phyloP scores from a whole-genome alignment of 106 monocot species.

The Dendrobium huoshanense region DNA sequence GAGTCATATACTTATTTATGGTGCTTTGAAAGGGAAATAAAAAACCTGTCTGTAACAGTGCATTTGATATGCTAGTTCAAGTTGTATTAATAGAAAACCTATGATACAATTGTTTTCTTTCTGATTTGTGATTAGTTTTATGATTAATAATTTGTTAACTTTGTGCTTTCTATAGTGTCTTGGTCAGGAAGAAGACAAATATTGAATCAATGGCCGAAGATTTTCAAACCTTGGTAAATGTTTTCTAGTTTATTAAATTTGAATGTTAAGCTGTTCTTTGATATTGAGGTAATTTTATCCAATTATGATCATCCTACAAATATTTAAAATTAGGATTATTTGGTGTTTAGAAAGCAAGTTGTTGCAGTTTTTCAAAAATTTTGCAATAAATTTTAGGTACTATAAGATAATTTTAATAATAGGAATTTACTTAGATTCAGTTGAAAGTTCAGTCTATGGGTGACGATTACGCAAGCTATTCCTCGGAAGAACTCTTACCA shows the following conservation, averaged over 20 bases:
- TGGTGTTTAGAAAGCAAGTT: too few species aligned
- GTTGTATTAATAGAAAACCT: background rate
- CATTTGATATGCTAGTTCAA: background rate
- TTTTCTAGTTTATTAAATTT: background rate
- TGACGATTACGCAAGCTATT: too few species aligned
- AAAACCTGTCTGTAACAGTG: background rate
- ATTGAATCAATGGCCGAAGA: constrained; percentile 70
- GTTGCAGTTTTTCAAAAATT: too few species aligned
- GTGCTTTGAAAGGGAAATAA: background rate
- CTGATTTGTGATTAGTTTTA: background rate
- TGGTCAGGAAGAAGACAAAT: constrained; percentile 74
- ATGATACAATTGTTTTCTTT: background rate
- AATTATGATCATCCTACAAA: background rate
- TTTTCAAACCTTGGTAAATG: constrained; percentile 64
- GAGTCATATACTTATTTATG: background rate
- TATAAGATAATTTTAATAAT: too few species aligned
- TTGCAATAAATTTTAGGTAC: too few species aligned
- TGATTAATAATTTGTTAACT: background rate
- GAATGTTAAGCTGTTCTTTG: background rate
- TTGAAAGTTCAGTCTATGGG: too few species aligned
- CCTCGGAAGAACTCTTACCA: too few species aligned
- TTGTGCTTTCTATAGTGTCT: constrained; percentile 49
- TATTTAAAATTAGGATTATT: background rate
- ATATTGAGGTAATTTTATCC: background rate
- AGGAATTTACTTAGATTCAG: too few species aligned